phyloP scores from a whole-genome alignment of 352 stramenopile genomes.

The Globisporangium spinosum region DNA sequence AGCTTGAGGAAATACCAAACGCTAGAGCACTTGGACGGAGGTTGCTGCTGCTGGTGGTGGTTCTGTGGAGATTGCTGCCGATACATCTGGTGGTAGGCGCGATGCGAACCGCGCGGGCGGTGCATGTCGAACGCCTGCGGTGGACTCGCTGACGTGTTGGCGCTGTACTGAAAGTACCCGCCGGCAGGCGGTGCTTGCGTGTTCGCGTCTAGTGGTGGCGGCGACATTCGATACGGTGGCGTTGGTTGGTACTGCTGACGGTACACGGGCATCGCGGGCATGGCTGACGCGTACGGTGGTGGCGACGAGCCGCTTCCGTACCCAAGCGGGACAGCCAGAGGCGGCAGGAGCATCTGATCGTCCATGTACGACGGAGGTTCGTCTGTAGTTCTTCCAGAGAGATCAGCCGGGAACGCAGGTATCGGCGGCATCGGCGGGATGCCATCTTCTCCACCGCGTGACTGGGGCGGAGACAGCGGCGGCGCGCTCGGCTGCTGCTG shows the following conservation, averaged over 20 bases:
- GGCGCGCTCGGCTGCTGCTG: constrained; percentile 15
- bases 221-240: constrained; percentile 3
- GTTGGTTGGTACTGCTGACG: constrained; percentile 5
- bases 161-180: neutral
- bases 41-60: neutral
- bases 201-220: neutral
- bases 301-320: constrained; percentile 11
- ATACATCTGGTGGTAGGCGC: constrained; percentile 16
- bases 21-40: constrained; percentile 1
- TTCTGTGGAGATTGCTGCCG: neutral
- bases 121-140: constrained; percentile 11
- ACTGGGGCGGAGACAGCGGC: constrained; percentile 1
- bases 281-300: neutral
- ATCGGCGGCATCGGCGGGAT: neutral
- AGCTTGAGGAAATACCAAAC: constrained; percentile 18
- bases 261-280: constrained; percentile 10
- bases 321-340: constrained; percentile 10
- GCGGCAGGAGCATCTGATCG: constrained; percentile 5
- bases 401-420: neutral
- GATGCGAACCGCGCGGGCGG: constrained; percentile 9
- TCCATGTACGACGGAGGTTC: neutral
- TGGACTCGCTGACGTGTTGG: neutral
- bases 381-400: neutral
- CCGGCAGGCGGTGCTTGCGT: neutral
- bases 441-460: neutral